Evolutionary conservation across 768 basidiomycete species (phyloP).

Genomic region (Mycena olivaceomarginata): DNA sequence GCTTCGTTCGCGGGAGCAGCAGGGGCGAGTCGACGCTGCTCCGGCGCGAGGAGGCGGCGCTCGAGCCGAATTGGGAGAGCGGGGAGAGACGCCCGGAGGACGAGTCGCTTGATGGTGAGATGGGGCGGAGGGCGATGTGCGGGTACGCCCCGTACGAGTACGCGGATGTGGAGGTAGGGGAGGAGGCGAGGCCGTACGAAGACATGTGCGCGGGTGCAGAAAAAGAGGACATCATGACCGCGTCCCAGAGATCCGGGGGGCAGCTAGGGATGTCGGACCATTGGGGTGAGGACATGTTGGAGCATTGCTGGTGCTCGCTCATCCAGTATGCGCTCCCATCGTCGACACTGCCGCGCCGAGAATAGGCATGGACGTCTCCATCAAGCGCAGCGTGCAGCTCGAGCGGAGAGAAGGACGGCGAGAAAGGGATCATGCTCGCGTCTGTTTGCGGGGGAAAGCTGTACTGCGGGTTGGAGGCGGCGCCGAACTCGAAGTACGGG

Average conservation of each 20-base stretch:
- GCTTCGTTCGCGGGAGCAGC: background rate
- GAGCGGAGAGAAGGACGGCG: constrained; percentile 2
- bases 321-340: constrained; percentile 8
- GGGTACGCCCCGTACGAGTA: background rate
- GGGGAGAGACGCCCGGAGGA: constrained; percentile 1
- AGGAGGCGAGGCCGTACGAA: background rate
- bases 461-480: background rate
- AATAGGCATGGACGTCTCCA: background rate
- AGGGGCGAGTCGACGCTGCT: background rate
- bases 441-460: background rate
- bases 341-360: too few species aligned
- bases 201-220: background rate
- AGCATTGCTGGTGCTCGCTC: background rate
- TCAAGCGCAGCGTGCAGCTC: background rate
- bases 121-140: background rate
- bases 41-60: constrained; percentile 3
- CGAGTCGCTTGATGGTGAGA: background rate
- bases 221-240: background rate
- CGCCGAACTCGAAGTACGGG: background rate
- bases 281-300: background rate
- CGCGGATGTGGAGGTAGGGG: background rate
- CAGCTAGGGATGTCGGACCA: background rate
- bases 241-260: background rate
- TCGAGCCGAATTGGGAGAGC: background rate
- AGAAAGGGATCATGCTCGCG: background rate